A percentile compares a stretch with the other conserved stretches of the same genome.
Evolutionary conservation across 78 protist species (phyloP).

Genomic region (Dictyostelium capitatum): DNA sequence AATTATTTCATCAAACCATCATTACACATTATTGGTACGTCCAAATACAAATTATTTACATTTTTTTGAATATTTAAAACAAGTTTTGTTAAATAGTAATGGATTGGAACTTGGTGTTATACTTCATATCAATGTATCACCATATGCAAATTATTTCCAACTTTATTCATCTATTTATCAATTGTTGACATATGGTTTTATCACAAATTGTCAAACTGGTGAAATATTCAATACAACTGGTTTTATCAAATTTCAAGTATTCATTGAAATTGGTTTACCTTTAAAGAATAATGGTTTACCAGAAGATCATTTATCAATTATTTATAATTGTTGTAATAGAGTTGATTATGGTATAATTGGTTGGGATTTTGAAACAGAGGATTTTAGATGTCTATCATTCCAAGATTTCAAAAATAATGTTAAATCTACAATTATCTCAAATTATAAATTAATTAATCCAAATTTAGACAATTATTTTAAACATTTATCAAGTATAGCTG

Average conservation of each 20-base stretch:
- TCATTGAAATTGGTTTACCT: conserved; percentile 42
- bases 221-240: conserved; percentile 2
- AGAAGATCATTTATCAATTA: not conserved
- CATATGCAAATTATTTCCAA: not conserved
- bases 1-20: no score
- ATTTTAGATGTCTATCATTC: not conserved
- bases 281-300: not conserved
- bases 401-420: no score
- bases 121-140: not conserved
- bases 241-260: not conserved
- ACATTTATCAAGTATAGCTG: not conserved
- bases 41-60: not conserved
- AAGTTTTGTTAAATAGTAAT: no score
- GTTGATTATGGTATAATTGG: not conserved
- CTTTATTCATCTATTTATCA: conserved; percentile 38
- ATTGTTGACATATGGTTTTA: conserved; percentile 33
- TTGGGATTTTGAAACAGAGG: not conserved
- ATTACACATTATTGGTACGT: not conserved
- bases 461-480: no score
- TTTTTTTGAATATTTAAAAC: not conserved
- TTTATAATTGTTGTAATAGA: not conserved
- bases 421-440: no score
- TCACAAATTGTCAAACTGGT: conserved; percentile 19
- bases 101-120: not conserved
- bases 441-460: no score